Evolutionary conservation across 1,284 basidiomycete species (phyloP), one percentile per base, ranked within the genome.

Genomic region (Boletus subluridellus): DNA sequence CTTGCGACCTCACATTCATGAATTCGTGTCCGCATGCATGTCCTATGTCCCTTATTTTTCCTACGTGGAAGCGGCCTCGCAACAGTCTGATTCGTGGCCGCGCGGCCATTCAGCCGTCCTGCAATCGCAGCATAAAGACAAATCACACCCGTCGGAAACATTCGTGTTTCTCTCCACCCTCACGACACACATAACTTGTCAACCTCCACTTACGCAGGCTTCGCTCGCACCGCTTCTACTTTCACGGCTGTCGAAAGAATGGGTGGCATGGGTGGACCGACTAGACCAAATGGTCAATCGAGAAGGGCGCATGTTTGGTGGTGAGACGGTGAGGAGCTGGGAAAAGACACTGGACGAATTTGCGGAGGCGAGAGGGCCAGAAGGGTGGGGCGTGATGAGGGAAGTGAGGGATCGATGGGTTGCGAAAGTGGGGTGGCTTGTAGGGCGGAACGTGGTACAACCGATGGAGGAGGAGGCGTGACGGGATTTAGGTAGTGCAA

Each of bases 1-100:
- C 57, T 76, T 92, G n/a, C 80, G 85, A 54, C 86, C 87, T 24
- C 84, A 86, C 68, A 84, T 91, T 54, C 75, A 80, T 52, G 89
- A 91, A 52, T 92, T 90, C 63, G 83, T 87, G 35, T 81, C 89
- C 4, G 82, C 86, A 17, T 88, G 82, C 69, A 80, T 83, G 67
- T 86, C 90, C 9, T 92, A 92, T 68, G 82, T 92, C 49, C 89
- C 89, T 2, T 92, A 92, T 71, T 92, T 92, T 69, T 88, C 89
- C 24, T 84, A 81, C 64, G 72, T 80, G 44, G 62, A 64, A 64
- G 45, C 37, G 41, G 17, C 61, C 51, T 59, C 73, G 15, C 58
- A 66, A 48, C 52, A 69, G 61, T 60, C 69, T 52, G 65, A 67
- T 62, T 61, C 67, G 32, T 65, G 67, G 55, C 52, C 78, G 64